Evolutionary conservation across 768 basidiomycete species (phyloP), one percentile per base, ranked within the genome.

Genomic region (Lentinus tigrinus): DNA sequence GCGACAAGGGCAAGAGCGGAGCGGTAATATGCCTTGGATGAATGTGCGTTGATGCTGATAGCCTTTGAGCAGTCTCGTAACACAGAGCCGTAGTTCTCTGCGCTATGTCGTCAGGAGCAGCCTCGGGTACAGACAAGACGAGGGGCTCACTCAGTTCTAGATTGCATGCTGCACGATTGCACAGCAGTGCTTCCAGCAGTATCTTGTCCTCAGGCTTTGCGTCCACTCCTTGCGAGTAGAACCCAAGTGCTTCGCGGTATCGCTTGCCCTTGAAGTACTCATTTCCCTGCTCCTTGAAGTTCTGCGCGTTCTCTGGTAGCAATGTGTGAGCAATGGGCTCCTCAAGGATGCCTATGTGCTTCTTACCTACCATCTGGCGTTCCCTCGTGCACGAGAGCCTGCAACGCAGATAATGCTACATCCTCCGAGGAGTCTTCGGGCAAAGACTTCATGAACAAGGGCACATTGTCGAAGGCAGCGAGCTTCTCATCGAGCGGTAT

Each of bases 201-300:
- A 64, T 60, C 8, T 62, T 55, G 62, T 92, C 85, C 26, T 83
- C 81, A 10, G 95, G 92, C 56, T 90, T 85, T 19, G 89, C 91
- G 55, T 95, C 92, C 24, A 98, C 65, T 1, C 90, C 96, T 70
- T 95, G 91, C 0, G 88, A 85, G 71, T 98, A 99, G 71, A 98
- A 97, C 0, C 85, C 84, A 8, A 88, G 59, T 0, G 97, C 97
- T 70, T 98, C 95, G 37, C 91, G 83, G 71, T 84, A 90, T 42
- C 91, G 83, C 68, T 91, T 93, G 27, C 88, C 88, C 63, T 85
- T 88, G 75, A 91, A 96, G 67, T 96, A 93, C 54, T 95, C 94
- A 69, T 98, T 98, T 4, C 95, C 97, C 69, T 96, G 93, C 52
- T 93, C 86, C 72, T 97, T 98, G 74, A 98, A 97, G 68, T 91